These are phyloP conservation scores for Didymellaceae sp. DNA, from an alignment of 2,329 filamentous ascomycete genomes.

Conservation along the genomic window DNA sequence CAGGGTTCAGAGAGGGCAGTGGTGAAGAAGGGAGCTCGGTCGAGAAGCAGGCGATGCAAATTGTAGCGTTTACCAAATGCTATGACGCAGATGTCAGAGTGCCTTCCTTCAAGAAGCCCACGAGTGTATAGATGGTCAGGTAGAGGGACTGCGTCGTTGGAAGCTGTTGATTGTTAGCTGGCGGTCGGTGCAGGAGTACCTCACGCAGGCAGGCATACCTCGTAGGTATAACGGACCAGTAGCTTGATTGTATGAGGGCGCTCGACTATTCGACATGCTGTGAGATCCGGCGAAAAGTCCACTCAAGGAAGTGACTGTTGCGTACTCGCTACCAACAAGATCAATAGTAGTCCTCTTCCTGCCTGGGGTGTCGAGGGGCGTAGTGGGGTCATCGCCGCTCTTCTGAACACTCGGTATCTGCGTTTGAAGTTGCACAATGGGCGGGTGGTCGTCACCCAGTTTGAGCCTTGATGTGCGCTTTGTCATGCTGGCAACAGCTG, in stretches of 20 bases:
- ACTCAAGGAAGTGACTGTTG: slow-evolving; percentile 53
- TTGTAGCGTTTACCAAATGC: slow-evolving; percentile 61
- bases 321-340: slow-evolving; percentile 44
- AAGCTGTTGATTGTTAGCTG: slow-evolving; percentile 33
- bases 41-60: slow-evolving; percentile 62
- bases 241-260: slow-evolving; percentile 51
- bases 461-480: slow-evolving; percentile 40
- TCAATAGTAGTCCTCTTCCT: slow-evolving; percentile 35
- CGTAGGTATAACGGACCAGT: slow-evolving; percentile 44
- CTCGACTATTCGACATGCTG: slow-evolving; percentile 48
- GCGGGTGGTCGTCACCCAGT: slow-evolving; percentile 35
- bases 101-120: slow-evolving; percentile 58
- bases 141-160: slow-evolving; percentile 51
- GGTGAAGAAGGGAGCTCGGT: slow-evolving; percentile 63
- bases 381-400: slow-evolving; percentile 57
- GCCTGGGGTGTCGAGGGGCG: slow-evolving; percentile 44
- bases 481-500: slow-evolving; percentile 31
- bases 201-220: slow-evolving; percentile 28
- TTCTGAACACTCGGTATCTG: slow-evolving; percentile 55
- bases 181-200: too few species aligned
- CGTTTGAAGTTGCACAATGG: slow-evolving; percentile 40
- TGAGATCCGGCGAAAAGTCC: slow-evolving; percentile 53
- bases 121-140: slow-evolving; percentile 60
- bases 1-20: slow-evolving; percentile 63
- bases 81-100: slow-evolving; percentile 61